Conservation (phyloP, 352 stramenopile species). For the Peronospora destructor region DNA sequence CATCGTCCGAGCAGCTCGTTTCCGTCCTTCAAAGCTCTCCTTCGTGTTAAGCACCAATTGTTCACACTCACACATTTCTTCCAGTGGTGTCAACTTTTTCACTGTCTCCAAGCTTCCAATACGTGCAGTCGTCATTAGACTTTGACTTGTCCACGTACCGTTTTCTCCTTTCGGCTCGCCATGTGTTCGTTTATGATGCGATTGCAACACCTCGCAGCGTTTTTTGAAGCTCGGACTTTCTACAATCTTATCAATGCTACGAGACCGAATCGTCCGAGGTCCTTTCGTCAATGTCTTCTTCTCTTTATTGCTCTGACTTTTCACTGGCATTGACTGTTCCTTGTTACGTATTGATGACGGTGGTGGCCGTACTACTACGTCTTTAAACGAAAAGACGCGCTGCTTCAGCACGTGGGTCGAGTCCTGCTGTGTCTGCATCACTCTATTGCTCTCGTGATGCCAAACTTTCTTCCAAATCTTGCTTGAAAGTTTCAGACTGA, state of each 20-base stretch:
- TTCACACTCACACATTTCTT: slow-evolving; percentile 31
- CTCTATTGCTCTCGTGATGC: no score
- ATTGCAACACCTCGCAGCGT: slow-evolving; percentile 36
- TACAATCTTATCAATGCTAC: slow-evolving; percentile 34
- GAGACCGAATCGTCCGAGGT: slow-evolving; percentile 19
- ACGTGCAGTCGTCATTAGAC: neutral
- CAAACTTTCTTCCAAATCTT: no score
- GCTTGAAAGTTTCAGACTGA: no score
- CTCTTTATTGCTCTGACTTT: neutral
- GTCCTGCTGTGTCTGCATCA: no score
- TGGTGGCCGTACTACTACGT: neutral
- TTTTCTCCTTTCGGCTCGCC: slow-evolving; percentile 18
- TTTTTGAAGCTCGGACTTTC: slow-evolving; percentile 38
- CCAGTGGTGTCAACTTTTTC: slow-evolving; percentile 25
- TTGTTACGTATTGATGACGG: neutral
- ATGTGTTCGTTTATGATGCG: slow-evolving; percentile 13
- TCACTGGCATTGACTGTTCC: no score
- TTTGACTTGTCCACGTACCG: neutral
- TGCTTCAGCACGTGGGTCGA: neutral
- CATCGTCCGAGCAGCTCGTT: slow-evolving; percentile 1
- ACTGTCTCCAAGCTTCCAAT: neutral
- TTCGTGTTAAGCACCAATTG: slow-evolving; percentile 12
- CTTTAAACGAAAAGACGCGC: neutral
- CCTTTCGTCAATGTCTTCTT: neutral
- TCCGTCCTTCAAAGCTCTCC: slow-evolving; percentile 5